Conservation (phyloP, 164 flowering plant species). For the Annona cherimola region DNA sequence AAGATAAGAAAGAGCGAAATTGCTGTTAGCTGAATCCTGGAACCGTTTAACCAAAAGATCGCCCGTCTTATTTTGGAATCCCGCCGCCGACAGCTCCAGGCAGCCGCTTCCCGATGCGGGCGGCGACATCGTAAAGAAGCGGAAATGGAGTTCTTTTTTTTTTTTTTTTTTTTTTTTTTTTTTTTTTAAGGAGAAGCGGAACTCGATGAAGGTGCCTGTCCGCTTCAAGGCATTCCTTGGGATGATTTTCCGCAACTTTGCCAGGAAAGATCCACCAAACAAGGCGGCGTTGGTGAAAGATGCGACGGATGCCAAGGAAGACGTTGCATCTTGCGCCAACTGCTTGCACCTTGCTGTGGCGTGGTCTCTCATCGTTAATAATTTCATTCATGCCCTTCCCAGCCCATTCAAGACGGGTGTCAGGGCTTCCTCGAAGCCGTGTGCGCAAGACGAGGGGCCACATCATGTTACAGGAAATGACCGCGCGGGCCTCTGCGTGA, state of each 20-base stretch:
- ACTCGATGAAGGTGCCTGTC: slow-evolving; percentile 39
- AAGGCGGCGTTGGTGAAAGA: slow-evolving; percentile 33
- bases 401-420: too few relatives aligned
- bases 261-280: slow-evolving; percentile 15
- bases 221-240: slow-evolving; percentile 52
- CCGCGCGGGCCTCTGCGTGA: not conserved
- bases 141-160: too few relatives aligned
- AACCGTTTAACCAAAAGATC: slow-evolving; percentile 44
- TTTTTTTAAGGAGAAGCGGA: too few relatives aligned
- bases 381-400: too few relatives aligned
- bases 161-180: too few relatives aligned
- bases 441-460: too few relatives aligned
- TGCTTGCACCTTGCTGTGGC: slow-evolving; percentile 67
- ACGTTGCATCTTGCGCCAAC: slow-evolving; percentile 48
- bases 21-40: slow-evolving; percentile 42
- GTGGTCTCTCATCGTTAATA: too few relatives aligned
- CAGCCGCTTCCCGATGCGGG: too few relatives aligned
- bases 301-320: slow-evolving; percentile 18
- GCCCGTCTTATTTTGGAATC: slow-evolving; percentile 43
- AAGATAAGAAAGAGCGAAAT: slow-evolving; percentile 64
- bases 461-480: slow-evolving; percentile 14
- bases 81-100: too few relatives aligned
- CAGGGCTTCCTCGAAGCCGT: too few relatives aligned
- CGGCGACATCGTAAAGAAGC: too few relatives aligned
- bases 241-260: slow-evolving; percentile 30